Conservation (phyloP, 2,329 filamentous ascomycete species). For the Colletotrichum caudatum region DNA sequence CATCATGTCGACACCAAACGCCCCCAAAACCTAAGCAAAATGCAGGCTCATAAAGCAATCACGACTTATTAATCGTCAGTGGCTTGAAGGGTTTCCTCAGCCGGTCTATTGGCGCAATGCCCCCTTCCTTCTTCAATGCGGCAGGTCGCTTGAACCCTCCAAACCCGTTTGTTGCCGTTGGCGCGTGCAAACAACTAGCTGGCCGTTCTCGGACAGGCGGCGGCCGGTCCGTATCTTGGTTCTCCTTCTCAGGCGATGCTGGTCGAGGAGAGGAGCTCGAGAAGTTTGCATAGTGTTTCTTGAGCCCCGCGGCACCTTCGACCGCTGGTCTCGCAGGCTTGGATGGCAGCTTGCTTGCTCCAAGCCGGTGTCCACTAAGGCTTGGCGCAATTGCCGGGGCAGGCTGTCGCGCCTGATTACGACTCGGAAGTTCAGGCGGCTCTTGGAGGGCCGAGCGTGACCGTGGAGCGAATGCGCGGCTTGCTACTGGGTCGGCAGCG, state of each 20-base stretch:
- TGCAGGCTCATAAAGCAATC: neutral
- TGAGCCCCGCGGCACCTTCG: constrained; percentile 46
- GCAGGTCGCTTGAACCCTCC: constrained; percentile 59
- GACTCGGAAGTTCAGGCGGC: constrained; percentile 37
- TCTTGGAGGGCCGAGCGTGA: constrained; percentile 26
- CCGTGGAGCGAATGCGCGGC: constrained; percentile 37
- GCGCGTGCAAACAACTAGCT: constrained; percentile 63
- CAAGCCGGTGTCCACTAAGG: constrained; percentile 57
- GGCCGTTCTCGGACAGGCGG: constrained; percentile 53
- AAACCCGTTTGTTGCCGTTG: constrained; percentile 58
- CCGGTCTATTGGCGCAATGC: constrained; percentile 62
- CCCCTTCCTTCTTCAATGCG: constrained; percentile 54
- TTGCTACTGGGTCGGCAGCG: neutral
- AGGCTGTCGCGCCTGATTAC: constrained; percentile 38
- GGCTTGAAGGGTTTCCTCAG: constrained; percentile 69
- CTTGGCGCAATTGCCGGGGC: constrained; percentile 48
- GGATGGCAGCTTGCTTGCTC: constrained; percentile 50
- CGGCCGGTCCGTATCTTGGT: constrained; percentile 47
- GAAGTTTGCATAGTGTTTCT: constrained; percentile 67
- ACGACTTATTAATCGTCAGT: constrained; percentile 62
- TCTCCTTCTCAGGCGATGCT: constrained; percentile 43
- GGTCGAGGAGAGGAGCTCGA: constrained; percentile 65
- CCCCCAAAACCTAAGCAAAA: neutral
- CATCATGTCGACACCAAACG: neutral
- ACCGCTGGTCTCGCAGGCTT: constrained; percentile 49